Percentiles rank a stretch among this genome's conserved stretches.
phyloP scores from a whole-genome alignment of 208 protist genomes.

The Tritrichomonas foetus region DNA sequence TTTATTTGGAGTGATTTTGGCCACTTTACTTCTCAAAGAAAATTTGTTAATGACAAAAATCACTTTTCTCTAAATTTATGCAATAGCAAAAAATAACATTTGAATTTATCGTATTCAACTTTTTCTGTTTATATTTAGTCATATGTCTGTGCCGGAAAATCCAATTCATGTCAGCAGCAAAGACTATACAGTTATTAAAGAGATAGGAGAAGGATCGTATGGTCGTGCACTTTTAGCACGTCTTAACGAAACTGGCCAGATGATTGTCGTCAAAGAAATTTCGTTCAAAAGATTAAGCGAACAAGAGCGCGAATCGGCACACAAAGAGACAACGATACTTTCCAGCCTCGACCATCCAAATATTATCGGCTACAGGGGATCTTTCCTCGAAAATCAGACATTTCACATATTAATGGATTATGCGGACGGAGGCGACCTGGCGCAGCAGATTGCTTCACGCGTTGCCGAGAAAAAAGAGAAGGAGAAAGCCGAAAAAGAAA shows the following conservation, averaged over 20 bases:
- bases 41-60: too few relatives aligned
- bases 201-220: not conserved
- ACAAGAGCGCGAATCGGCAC: not conserved
- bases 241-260: not conserved
- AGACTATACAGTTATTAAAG: not conserved
- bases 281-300: not conserved
- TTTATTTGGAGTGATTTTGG: too few relatives aligned
- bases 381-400: not conserved
- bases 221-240: not conserved
- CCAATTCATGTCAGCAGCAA: not conserved
- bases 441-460: too few relatives aligned
- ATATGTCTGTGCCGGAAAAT: too few relatives aligned
- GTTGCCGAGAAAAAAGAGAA: too few relatives aligned
- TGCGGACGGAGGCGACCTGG: constrained; percentile 42
- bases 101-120: too few relatives aligned
- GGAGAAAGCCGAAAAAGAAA: too few relatives aligned
- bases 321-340: not conserved
- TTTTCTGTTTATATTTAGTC: too few relatives aligned
- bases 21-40: too few relatives aligned
- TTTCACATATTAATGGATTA: constrained; percentile 43
- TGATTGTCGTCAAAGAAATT: constrained; percentile 24
- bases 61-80: too few relatives aligned
- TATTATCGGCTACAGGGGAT: not conserved
- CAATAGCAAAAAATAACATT: too few relatives aligned
- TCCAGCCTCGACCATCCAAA: not conserved